phyloP scores from a whole-genome alignment of 75 land plant genomes.

The Larix kaempferi region DNA sequence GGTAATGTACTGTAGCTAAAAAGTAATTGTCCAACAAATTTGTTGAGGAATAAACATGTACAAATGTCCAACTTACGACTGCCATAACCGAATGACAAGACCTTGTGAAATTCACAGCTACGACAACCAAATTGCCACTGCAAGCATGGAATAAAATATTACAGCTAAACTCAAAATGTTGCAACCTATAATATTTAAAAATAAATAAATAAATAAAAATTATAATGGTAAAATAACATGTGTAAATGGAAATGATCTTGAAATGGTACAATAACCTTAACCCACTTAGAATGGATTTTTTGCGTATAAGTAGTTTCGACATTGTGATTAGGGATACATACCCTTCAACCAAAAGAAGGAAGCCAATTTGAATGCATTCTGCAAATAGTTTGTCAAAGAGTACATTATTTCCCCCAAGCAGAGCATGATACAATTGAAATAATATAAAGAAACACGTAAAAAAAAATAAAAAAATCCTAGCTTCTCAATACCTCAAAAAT shows the following conservation, averaged over 20 bases:
- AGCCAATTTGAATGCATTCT: slow-evolving; percentile 54
- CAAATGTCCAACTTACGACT: no score
- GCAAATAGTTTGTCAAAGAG: slow-evolving; percentile 5
- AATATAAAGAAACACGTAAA: not conserved
- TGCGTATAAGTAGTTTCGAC: not conserved
- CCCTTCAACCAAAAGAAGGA: slow-evolving; percentile 43
- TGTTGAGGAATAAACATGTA: slow-evolving; percentile 13
- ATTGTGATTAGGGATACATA: slow-evolving; percentile 7
- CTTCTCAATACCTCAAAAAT: slow-evolving; percentile 69
- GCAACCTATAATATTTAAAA: not conserved
- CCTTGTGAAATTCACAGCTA: no score
- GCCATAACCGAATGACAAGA: no score
- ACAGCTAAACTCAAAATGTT: not conserved
- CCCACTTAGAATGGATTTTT: not conserved
- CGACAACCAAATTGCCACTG: slow-evolving; percentile 74
- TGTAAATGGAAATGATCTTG: no score
- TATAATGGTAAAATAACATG: not conserved
- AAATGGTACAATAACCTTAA: no score
- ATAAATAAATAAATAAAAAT: not conserved
- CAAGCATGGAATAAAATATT: slow-evolving; percentile 8
- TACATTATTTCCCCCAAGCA: not conserved
- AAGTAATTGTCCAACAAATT: slow-evolving; percentile 63
- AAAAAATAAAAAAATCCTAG: not conserved
- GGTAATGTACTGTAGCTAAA: slow-evolving; percentile 91
- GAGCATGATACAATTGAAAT: not conserved